Evolutionary conservation across 768 basidiomycete species (phyloP), one percentile per base, ranked within the genome.

Genomic region (Kwoniella dendrophila): DNA sequence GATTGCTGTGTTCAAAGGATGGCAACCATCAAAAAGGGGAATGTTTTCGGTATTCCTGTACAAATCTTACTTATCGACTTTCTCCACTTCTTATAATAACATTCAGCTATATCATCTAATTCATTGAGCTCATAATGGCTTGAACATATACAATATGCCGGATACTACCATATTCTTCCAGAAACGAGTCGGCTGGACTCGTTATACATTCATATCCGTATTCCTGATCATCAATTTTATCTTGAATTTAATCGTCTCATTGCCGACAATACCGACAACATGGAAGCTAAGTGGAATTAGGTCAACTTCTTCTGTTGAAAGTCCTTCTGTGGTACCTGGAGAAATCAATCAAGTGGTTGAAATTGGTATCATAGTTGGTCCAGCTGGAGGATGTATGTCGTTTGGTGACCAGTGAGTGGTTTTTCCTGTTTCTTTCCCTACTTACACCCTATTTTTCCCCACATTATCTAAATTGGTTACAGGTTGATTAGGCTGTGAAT

Each of bases 321-420:
- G n/a, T 24, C 47, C 47, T 16, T 49, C 29, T 2, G 11, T 27
- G 12, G 29, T 22, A 11, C 11, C n/a, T 16, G 12, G 16, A 27
- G 47, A 24, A 11, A 49, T 27, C n/a, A 27, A 30, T 6, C 6
- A 12, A 27, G 47, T 26, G 47, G 8, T 18, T 38, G 47, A 3
- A 16, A 49, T 49, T n/a, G 29, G 47, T 1, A 49, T 49, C 10
- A 27, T 14, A 12, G n/a, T 49, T 1, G 47, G 47, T 27, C n/a
- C 47, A 27, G n/a, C 47, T n/a, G 47, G 26, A 16, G 47, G 47
- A 30, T 49, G 47, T 30, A 49, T 49, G 47, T 49, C 24, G 47
- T 49, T 14, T 26, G 47, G 26, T 11, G 24, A 49, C 7, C n/a
- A 11, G 24, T 27, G 22, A 49, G 47, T 49, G 43, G 24, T 10